Conservation (phyloP, 1,284 basidiomycete species). For the Ceratobasidium sp. region DNA sequence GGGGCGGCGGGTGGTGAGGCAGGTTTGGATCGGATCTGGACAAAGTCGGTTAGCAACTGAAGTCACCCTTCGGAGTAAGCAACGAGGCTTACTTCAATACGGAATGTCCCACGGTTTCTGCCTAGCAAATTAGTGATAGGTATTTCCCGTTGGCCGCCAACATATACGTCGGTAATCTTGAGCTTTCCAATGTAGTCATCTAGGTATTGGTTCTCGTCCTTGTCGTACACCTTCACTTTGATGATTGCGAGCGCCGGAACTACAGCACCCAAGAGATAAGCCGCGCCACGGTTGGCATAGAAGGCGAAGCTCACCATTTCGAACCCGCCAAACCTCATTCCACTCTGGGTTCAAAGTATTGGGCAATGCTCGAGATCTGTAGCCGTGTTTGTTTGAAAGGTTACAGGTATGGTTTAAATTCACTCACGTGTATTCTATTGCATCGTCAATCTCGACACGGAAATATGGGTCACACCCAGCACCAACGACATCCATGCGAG, state of each 20-base stretch:
- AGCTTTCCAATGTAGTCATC: slow-evolving; percentile 77
- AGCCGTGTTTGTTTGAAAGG: not conserved
- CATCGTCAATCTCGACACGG: slow-evolving; percentile 70
- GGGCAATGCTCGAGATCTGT: slow-evolving; percentile 72
- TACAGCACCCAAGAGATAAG: slow-evolving; percentile 62
- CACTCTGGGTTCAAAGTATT: slow-evolving; percentile 72
- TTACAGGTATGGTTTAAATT: not conserved
- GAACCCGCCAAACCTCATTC: slow-evolving; percentile 71
- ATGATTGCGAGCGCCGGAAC: slow-evolving; percentile 71
- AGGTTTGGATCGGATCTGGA: slow-evolving; percentile 60
- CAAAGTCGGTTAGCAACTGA: not conserved
- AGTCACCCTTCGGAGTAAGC: not conserved
- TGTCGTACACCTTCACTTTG: slow-evolving; percentile 69
- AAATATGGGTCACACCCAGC: slow-evolving; percentile 73
- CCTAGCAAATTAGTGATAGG: slow-evolving; percentile 65
- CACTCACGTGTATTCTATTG: slow-evolving; percentile 69
- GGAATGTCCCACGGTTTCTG: slow-evolving; percentile 66
- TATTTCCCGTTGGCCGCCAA: slow-evolving; percentile 68
- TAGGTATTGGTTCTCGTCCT: slow-evolving; percentile 66
- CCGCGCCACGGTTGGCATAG: not conserved
- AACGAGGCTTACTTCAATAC: slow-evolving; percentile 65
- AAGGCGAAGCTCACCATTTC: slow-evolving; percentile 11
- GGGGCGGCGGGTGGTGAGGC: slow-evolving; percentile 56
- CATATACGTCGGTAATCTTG: slow-evolving; percentile 59
- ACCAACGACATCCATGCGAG: slow-evolving; percentile 76